Percentiles rank a stretch among this genome's conserved stretches.
Evolutionary conservation across 1,284 basidiomycete species (phyloP).

Genomic region (Cutaneotrichosporon dermatis): DNA sequence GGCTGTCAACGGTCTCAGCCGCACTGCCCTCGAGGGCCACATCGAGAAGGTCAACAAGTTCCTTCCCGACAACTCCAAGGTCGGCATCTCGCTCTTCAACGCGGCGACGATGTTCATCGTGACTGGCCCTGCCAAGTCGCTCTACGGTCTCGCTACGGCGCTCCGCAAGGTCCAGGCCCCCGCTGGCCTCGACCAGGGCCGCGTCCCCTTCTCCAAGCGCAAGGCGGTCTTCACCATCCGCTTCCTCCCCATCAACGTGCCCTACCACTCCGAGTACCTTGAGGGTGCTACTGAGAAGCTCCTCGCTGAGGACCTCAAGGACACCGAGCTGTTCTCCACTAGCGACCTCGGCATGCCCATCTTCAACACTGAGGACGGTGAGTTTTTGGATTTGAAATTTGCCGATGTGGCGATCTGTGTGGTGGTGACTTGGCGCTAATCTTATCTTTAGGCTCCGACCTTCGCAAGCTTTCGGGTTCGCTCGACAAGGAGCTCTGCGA

Average conservation of each 20-base stretch:
- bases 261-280: conserved; percentile 89
- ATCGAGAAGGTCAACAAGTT: conserved; percentile 84
- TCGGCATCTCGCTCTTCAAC: conserved; percentile 86
- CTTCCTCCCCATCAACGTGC: conserved; percentile 90
- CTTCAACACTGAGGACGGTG: conserved; percentile 87
- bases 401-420: conserved; percentile 1
- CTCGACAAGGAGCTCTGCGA: conserved; percentile 79
- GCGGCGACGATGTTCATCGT: conserved; percentile 87
- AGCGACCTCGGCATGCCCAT: conserved; percentile 76
- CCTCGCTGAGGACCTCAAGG: conserved; percentile 66
- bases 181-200: conserved; percentile 84
- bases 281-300: conserved; percentile 71
- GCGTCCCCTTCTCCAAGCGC: conserved; percentile 86
- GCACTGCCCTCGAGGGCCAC: conserved; percentile 75
- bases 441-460: conserved; percentile 64
- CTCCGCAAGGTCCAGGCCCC: conserved; percentile 86
- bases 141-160: conserved; percentile 88
- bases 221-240: conserved; percentile 89
- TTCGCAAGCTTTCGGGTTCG: conserved; percentile 62
- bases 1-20: conserved; percentile 73
- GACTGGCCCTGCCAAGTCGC: conserved; percentile 84
- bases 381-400: conserved; percentile 31
- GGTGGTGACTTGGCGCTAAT: conserved; percentile 15
- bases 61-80: conserved; percentile 69
- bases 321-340: conserved; percentile 74